phyloP scores from a whole-genome alignment of 768 basidiomycete species.

The Rhizopogon roseolus region DNA sequence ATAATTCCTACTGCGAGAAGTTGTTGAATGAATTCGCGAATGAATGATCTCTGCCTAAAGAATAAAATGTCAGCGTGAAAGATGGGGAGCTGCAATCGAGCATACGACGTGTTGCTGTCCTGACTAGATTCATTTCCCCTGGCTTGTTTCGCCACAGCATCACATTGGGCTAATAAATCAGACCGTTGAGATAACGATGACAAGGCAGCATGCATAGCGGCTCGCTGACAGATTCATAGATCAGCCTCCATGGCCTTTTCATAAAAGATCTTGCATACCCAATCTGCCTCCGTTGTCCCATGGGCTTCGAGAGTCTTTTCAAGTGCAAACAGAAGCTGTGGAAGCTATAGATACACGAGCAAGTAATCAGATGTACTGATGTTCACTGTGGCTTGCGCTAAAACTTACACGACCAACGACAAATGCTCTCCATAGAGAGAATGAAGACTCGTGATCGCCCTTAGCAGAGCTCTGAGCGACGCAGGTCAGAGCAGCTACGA shows the following conservation, averaged over 20 bases:
- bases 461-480: conserved; percentile 46
- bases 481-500: conserved; percentile 59
- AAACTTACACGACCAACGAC: conserved; percentile 62
- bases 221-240: conserved; percentile 23
- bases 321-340: conserved; percentile 51
- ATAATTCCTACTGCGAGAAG: conserved; percentile 50
- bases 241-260: neutral
- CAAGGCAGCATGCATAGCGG: conserved; percentile 47
- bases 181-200: conserved; percentile 42
- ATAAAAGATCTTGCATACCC: conserved; percentile 37
- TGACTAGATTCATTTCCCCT: conserved; percentile 12
- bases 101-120: conserved; percentile 14
- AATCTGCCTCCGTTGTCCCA: conserved; percentile 47
- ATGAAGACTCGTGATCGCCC: conserved; percentile 23
- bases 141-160: conserved; percentile 37
- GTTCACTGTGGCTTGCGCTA: neutral
- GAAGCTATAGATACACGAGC: conserved; percentile 41
- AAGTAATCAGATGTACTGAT: conserved; percentile 1
- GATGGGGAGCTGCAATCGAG: neutral
- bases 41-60: conserved; percentile 18
- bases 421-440: conserved; percentile 64
- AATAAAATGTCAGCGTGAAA: conserved; percentile 7
- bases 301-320: conserved; percentile 47
- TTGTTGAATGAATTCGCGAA: conserved; percentile 40
- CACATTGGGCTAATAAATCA: conserved; percentile 54